Conservation (phyloP, 2,329 filamentous ascomycete genomes). For the Fusarium zealandicum region DNA sequence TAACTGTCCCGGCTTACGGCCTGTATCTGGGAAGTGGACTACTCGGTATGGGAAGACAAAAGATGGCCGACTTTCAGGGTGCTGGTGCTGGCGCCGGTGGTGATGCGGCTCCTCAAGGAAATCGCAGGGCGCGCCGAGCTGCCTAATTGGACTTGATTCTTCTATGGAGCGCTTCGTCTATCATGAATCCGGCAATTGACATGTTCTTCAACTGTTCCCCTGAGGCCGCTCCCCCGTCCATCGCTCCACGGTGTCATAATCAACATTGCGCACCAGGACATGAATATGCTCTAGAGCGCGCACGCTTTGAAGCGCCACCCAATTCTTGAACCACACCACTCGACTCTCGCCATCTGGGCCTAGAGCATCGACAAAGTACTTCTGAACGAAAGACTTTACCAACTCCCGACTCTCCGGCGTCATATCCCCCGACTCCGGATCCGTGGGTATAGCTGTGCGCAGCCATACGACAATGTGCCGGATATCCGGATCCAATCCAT, state of each 20-base stretch:
- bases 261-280: constrained; percentile 68
- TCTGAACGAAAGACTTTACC: constrained; percentile 74
- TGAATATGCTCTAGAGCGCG: constrained; percentile 90
- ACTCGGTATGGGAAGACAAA: constrained; percentile 60
- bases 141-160: constrained; percentile 47
- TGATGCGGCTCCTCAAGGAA: constrained; percentile 51
- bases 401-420: constrained; percentile 69
- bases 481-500: constrained; percentile 71
- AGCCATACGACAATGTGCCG: constrained; percentile 93
- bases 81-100: constrained; percentile 41
- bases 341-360: constrained; percentile 56
- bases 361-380: constrained; percentile 70
- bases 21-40: constrained; percentile 62
- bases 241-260: constrained; percentile 58
- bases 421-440: constrained; percentile 74
- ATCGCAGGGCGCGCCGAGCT: constrained; percentile 63
- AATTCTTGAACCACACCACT: constrained; percentile 93
- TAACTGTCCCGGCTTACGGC: constrained; percentile 62
- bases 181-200: not conserved
- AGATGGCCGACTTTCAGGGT: constrained; percentile 57
- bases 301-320: constrained; percentile 86
- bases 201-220: constrained; percentile 38
- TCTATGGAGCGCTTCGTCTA: constrained; percentile 16
- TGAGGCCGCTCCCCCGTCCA: constrained; percentile 60
- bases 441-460: constrained; percentile 79